A percentile compares a stretch with the other conserved stretches of the same genome.
phyloP scores from a whole-genome alignment of 2,329 filamentous ascomycete species.

The Hypoxylon sp. region DNA sequence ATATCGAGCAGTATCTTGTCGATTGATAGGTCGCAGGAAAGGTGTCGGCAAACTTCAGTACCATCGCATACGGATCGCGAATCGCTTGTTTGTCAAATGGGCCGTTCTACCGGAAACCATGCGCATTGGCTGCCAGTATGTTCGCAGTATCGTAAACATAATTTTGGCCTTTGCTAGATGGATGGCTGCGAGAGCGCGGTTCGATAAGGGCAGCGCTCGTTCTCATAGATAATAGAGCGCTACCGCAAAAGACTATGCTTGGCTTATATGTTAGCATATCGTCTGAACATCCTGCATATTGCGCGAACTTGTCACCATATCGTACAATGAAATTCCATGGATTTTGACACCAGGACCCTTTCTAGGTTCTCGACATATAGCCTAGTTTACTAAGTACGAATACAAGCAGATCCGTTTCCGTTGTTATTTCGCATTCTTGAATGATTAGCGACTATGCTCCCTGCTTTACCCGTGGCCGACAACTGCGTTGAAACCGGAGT shows the following conservation, averaged over 20 bases:
- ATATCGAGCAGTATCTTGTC: conserved; percentile 79
- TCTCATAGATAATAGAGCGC: conserved; percentile 1
- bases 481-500: neutral
- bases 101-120: neutral
- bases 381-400: conserved; percentile 2
- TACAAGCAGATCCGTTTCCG: neutral
- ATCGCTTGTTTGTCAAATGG: conserved; percentile 1
- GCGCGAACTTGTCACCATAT: neutral
- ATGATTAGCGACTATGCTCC: neutral
- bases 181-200: neutral
- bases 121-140: neutral
- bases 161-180: neutral
- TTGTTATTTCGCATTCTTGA: neutral
- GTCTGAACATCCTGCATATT: conserved; percentile 6
- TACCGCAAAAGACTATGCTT: neutral
- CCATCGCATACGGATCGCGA: conserved; percentile 1
- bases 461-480: neutral
- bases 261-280: conserved; percentile 5
- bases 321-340: neutral
- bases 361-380: neutral
- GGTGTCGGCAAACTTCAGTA: neutral
- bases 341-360: neutral
- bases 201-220: neutral
- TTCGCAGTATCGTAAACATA: conserved; percentile 4
- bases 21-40: conserved; percentile 30